Conservation (phyloP, 2,329 filamentous ascomycete species). For the Plenodomus tracheiphilus region DNA sequence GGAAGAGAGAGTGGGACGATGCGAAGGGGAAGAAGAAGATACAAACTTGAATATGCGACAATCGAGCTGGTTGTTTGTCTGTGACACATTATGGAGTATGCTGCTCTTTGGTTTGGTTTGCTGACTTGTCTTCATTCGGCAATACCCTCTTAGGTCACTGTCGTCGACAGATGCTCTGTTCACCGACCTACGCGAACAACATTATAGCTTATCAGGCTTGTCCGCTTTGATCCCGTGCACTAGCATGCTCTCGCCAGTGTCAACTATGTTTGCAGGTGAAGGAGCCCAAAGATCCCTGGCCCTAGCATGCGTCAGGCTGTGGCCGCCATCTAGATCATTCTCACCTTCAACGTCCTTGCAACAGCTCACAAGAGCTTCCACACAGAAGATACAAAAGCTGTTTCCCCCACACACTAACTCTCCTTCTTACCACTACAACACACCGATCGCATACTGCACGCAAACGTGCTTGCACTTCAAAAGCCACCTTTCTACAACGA, state of each 20-base stretch:
- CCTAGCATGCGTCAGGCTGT: neutral
- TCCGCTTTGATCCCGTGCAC: too few relatives aligned
- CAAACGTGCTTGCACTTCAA: too few relatives aligned
- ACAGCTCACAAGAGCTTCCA: neutral
- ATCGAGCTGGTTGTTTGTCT: neutral
- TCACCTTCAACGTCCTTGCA: neutral
- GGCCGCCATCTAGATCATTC: neutral
- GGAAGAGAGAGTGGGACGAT: constrained; percentile 34
- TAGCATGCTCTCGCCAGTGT: neutral
- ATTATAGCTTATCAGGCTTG: too few relatives aligned
- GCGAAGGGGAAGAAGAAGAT: constrained; percentile 27
- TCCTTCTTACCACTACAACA: neutral
- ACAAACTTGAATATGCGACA: constrained; percentile 8
- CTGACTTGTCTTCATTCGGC: neutral
- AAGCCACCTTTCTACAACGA: too few relatives aligned
- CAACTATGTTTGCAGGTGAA: neutral
- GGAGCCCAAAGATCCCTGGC: neutral
- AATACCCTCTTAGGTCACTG: too few relatives aligned
- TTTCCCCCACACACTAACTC: neutral
- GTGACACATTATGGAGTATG: neutral
- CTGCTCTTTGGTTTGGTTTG: neutral
- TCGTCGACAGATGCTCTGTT: too few relatives aligned
- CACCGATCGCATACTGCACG: neutral
- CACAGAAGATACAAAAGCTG: neutral
- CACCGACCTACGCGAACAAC: too few relatives aligned